These are phyloP conservation scores for Hypoxylon sp. DNA, from an alignment of 2,329 filamentous ascomycete genomes.

Conservation along the genomic window DNA sequence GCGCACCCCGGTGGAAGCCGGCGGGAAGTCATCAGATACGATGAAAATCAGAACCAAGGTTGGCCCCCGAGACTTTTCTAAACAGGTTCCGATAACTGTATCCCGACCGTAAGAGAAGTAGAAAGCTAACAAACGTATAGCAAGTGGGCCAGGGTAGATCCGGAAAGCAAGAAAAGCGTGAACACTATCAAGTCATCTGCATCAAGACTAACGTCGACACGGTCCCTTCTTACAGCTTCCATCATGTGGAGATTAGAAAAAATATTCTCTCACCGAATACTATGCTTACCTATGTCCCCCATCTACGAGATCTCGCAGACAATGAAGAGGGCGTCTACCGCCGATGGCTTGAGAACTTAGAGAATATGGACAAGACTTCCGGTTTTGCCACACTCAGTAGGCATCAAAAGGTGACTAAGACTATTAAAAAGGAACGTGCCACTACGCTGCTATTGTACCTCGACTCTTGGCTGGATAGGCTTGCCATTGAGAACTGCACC, in stretches of 20 bases:
- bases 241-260: conserved; percentile 72
- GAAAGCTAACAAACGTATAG: conserved; percentile 47
- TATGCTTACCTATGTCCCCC: conserved; percentile 72
- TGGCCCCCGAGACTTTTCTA: conserved; percentile 35
- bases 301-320: conserved; percentile 70
- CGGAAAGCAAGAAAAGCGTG: conserved; percentile 62
- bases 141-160: conserved; percentile 59
- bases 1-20: conserved; percentile 53
- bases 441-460: conserved; percentile 68
- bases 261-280: conserved; percentile 73
- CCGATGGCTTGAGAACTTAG: conserved; percentile 70
- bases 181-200: conserved; percentile 60
- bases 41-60: conserved; percentile 69
- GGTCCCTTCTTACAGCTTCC: conserved; percentile 72
- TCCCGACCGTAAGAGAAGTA: background rate
- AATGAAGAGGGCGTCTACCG: conserved; percentile 71
- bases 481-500: conserved; percentile 67
- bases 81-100: background rate
- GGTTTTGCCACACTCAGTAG: conserved; percentile 70
- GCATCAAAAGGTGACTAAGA: conserved; percentile 65
- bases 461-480: conserved; percentile 66
- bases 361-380: conserved; percentile 70
- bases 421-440: conserved; percentile 67
- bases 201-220: conserved; percentile 66
- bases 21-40: conserved; percentile 55